A percentile compares a stretch with the other conserved stretches of the same genome.
Conservation (phyloP, 179 eudicot genomes). For the Sideroxylon spinosum region DNA sequence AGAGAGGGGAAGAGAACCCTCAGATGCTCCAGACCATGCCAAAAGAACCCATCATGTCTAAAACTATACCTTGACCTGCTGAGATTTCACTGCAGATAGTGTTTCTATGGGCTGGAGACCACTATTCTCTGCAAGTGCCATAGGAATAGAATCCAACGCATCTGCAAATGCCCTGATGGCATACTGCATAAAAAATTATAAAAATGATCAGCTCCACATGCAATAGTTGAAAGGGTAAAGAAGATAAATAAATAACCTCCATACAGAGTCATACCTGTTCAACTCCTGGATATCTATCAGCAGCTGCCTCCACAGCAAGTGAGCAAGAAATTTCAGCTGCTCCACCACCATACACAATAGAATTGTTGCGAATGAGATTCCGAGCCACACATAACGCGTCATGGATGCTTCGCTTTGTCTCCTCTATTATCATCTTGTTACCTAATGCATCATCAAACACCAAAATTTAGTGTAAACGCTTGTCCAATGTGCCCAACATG, state of each 20-base stretch:
- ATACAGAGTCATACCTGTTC: conserved; percentile 57
- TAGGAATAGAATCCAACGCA: conserved; percentile 84
- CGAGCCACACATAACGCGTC: conserved; percentile 97
- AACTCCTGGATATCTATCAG: conserved; percentile 91
- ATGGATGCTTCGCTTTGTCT: conserved; percentile 90
- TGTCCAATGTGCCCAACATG: neutral
- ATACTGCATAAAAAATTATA: conserved; percentile 47
- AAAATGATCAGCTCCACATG: neutral
- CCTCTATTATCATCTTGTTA: conserved; percentile 97
- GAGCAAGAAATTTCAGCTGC: conserved; percentile 93
- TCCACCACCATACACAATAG: conserved; percentile 98
- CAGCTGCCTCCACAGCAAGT: conserved; percentile 94
- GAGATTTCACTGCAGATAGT: conserved; percentile 82
- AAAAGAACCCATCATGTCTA: neutral
- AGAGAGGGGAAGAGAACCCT: no score
- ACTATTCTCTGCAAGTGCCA: conserved; percentile 97
- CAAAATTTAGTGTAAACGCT: conserved; percentile 1
- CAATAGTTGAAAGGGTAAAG: neutral
- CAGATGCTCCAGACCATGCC: neutral
- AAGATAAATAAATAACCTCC: neutral
- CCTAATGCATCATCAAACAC: conserved; percentile 39
- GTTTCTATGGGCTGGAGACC: conserved; percentile 97
- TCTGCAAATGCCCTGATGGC: conserved; percentile 96
- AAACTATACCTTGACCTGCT: conserved; percentile 78
- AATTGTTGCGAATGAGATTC: conserved; percentile 87